Percentiles rank a stretch among this genome's conserved stretches.
Evolutionary conservation across 768 basidiomycete species (phyloP).

Genomic region (Dentipellis fragilis): DNA sequence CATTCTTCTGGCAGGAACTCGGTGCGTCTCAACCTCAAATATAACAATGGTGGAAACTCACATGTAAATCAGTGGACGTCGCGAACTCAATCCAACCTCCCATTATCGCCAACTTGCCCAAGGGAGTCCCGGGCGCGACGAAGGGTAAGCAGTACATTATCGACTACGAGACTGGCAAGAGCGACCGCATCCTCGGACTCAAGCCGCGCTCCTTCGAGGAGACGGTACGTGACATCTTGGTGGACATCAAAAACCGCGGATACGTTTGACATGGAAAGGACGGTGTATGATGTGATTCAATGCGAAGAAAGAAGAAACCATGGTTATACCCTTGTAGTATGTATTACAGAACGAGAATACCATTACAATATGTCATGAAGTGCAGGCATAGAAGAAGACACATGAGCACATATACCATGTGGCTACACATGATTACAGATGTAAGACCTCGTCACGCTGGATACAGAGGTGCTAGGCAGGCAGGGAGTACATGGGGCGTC

Average conservation of each 20-base stretch:
- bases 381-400: no score
- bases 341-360: no score
- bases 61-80: not conserved
- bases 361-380: no score
- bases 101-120: not conserved
- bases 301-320: not conserved
- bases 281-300: not conserved
- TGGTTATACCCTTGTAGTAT: not conserved
- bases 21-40: not conserved
- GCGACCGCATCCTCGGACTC: not conserved
- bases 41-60: not conserved
- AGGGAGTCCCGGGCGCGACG: not conserved
- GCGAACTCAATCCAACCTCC: not conserved
- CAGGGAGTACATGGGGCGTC: no score
- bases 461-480: no score
- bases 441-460: no score
- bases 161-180: not conserved
- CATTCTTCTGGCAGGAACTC: constrained; percentile 3
- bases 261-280: not conserved
- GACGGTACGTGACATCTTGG: constrained; percentile 1
- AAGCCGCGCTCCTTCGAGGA: not conserved
- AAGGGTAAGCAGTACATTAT: not conserved
- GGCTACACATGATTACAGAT: no score
- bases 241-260: not conserved
- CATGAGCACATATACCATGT: no score